A percentile compares a stretch with the other conserved stretches of the same genome.
Conservation (phyloP, 768 basidiomycete genomes). For the Mycena metata region DNA sequence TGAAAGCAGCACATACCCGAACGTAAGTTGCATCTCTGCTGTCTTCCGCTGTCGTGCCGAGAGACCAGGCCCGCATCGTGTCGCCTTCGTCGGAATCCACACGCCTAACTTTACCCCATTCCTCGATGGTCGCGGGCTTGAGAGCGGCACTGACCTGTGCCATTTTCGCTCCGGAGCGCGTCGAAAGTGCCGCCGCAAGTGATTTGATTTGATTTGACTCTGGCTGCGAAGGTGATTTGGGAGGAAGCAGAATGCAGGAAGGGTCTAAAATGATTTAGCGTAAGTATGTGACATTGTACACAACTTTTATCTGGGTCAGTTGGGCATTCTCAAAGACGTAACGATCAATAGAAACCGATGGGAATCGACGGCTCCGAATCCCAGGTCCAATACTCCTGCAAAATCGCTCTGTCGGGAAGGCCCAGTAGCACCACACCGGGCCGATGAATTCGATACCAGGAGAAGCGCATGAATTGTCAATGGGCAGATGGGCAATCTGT, state of each 20-base stretch:
- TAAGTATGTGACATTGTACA: slow-evolving; percentile 40
- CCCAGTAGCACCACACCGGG: slow-evolving; percentile 55
- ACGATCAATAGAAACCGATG: slow-evolving; percentile 48
- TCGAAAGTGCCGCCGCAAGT: slow-evolving; percentile 42
- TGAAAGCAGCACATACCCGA: slow-evolving; percentile 41
- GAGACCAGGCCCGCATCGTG: slow-evolving; percentile 38
- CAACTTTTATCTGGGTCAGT: slow-evolving; percentile 47
- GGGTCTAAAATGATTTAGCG: slow-evolving; percentile 42
- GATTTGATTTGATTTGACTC: slow-evolving; percentile 26
- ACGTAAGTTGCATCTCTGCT: slow-evolving; percentile 51
- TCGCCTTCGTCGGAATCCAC: slow-evolving; percentile 48
- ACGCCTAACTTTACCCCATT: slow-evolving; percentile 49
- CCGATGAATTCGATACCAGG: slow-evolving; percentile 47
- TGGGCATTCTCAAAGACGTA: slow-evolving; percentile 48
- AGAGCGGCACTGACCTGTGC: slow-evolving; percentile 31
- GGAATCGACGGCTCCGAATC: slow-evolving; percentile 48
- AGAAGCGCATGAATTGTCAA: slow-evolving; percentile 51
- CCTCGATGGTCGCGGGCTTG: slow-evolving; percentile 27
- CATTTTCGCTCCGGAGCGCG: slow-evolving; percentile 31
- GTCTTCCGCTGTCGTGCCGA: slow-evolving; percentile 41
- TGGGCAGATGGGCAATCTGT: slow-evolving; percentile 45
- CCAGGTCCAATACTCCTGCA: slow-evolving; percentile 48
- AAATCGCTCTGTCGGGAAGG: slow-evolving; percentile 55
- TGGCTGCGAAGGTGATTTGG: slow-evolving; percentile 19
- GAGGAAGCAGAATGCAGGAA: slow-evolving; percentile 46